These are phyloP conservation scores for Penicillium sp. DNA, from an alignment of 2,329 filamentous ascomycete species.

Conservation along the genomic window DNA sequence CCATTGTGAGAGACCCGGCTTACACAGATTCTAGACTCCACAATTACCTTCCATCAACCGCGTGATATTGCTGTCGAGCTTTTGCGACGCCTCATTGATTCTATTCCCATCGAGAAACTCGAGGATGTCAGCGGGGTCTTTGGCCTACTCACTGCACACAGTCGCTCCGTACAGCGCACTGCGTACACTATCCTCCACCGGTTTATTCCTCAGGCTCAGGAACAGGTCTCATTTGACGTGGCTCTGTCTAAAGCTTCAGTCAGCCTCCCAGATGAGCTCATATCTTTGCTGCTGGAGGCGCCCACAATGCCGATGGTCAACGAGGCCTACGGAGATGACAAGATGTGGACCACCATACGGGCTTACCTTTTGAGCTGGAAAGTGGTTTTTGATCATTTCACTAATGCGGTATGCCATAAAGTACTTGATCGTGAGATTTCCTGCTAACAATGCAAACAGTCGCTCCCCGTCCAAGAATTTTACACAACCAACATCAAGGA, in stretches of 20 bases:
- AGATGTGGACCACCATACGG: conserved; percentile 70
- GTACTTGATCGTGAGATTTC: neutral
- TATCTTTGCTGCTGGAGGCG: conserved; percentile 79
- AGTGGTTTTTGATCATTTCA: conserved; percentile 84
- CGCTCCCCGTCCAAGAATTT: conserved; percentile 78
- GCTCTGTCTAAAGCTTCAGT: conserved; percentile 60
- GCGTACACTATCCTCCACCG: conserved; percentile 80
- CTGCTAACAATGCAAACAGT: conserved; percentile 48
- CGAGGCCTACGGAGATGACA: conserved; percentile 65
- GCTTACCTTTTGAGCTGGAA: conserved; percentile 89
- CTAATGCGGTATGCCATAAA: conserved; percentile 58
- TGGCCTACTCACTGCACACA: conserved; percentile 74
- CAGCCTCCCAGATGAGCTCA: conserved; percentile 77
- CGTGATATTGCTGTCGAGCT: conserved; percentile 75
- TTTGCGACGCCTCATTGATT: conserved; percentile 69
- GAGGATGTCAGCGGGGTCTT: conserved; percentile 72
- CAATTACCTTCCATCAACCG: conserved; percentile 64
- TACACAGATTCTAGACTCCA: conserved; percentile 43
- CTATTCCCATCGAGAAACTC: conserved; percentile 64
- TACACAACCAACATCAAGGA: conserved; percentile 80
- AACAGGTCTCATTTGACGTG: conserved; percentile 78
- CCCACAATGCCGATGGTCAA: conserved; percentile 71
- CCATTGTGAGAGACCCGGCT: neutral
- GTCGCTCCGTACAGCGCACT: conserved; percentile 73
- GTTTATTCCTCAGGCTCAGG: conserved; percentile 76